Evolutionary conservation across 306 rosid genomes (phyloP).

Genomic region (Lotus japonicus): DNA sequence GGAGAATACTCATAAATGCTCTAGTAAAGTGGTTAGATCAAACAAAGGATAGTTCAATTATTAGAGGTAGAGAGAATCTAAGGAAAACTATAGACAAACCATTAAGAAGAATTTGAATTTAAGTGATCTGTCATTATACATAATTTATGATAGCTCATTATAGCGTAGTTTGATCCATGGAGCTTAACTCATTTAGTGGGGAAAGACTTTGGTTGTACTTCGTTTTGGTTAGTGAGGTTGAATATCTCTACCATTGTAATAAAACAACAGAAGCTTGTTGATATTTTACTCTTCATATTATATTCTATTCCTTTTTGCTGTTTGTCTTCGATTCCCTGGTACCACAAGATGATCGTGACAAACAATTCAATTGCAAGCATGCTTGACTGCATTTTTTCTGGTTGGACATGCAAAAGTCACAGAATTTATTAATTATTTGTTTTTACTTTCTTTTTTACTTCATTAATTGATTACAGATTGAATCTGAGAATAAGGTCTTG

Average conservation of each 20-base stretch:
- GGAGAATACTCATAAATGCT: neutral
- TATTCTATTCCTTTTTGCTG: neutral
- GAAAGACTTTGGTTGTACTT: neutral
- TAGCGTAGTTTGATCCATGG: neutral
- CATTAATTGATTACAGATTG: slow-evolving; percentile 49
- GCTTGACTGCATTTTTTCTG: slow-evolving; percentile 13
- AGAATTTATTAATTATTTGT: neutral
- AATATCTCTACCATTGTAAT: neutral
- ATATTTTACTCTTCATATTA: neutral
- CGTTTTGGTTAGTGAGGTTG: neutral
- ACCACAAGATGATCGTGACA: neutral
- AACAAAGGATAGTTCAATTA: too few relatives aligned
- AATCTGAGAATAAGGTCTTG: slow-evolving; percentile 59
- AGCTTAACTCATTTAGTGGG: neutral
- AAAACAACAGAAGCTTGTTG: neutral
- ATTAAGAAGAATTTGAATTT: neutral
- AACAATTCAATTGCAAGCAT: neutral
- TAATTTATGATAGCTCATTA: neutral
- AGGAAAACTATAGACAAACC: too few relatives aligned
- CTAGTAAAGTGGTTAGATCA: too few relatives aligned
- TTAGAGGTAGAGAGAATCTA: too few relatives aligned
- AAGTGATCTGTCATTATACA: neutral
- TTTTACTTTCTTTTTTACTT: slow-evolving; percentile 5
- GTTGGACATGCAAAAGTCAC: neutral
- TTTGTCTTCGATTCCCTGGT: neutral